phyloP scores from a whole-genome alignment of 495 filamentous ascomycete genomes.

The Usnea hakonensis region DNA sequence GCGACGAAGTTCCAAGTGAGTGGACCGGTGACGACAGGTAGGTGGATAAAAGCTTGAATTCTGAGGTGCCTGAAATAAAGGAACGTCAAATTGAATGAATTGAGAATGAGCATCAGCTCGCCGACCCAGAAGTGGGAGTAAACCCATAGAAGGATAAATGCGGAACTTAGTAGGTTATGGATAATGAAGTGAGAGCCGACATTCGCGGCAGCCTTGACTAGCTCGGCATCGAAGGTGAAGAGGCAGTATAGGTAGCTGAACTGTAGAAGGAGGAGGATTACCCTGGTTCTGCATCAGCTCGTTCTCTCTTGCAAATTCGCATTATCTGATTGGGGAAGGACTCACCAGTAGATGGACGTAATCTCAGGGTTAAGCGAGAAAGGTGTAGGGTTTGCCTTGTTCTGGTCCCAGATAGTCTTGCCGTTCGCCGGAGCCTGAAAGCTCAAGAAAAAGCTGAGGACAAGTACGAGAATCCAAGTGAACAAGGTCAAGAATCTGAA shows the following conservation, averaged over 20 bases:
- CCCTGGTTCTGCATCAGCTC: constrained; percentile 39
- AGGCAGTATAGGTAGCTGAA: constrained; percentile 67
- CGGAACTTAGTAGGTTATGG: constrained; percentile 71
- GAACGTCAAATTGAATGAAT: constrained; percentile 67
- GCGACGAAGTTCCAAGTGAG: constrained; percentile 78
- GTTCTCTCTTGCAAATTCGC: neutral
- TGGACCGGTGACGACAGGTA: constrained; percentile 64
- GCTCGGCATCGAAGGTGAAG: constrained; percentile 53
- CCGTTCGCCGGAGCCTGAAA: constrained; percentile 53
- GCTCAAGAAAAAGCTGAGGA: constrained; percentile 63
- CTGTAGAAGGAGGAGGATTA: constrained; percentile 67
- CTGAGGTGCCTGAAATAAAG: constrained; percentile 72
- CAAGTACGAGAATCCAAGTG: constrained; percentile 62
- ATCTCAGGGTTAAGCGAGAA: constrained; percentile 69
- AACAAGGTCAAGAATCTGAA: constrained; percentile 64
- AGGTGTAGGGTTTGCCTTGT: constrained; percentile 53
- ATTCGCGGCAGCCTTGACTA: constrained; percentile 61
- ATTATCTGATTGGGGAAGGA: no score
- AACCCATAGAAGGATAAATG: constrained; percentile 75
- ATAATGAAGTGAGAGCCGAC: constrained; percentile 78
- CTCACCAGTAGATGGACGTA: constrained; percentile 70
- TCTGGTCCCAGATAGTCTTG: constrained; percentile 62
- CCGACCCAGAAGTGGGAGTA: constrained; percentile 62
- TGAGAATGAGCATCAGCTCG: constrained; percentile 66
- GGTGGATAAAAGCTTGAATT: constrained; percentile 62